Evolutionary conservation across 176 grass and related monocot species (phyloP).

Genomic region (Pontederia crassipes): DNA sequence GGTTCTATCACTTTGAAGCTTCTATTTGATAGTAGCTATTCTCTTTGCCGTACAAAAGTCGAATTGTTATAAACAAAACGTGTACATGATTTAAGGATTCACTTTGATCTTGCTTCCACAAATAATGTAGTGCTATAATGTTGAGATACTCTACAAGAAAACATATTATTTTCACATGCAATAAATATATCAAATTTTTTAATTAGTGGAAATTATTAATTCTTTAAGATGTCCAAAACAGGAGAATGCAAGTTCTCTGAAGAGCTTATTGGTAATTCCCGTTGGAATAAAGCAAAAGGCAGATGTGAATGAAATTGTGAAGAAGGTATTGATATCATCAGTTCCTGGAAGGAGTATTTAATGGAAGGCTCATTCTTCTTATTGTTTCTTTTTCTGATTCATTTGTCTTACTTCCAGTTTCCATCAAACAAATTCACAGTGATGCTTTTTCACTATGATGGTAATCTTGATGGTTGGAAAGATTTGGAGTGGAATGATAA

Average conservation of each 20-base stretch:
- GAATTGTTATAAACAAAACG: no score
- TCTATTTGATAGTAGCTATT: no score
- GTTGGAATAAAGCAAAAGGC: constrained; percentile 2
- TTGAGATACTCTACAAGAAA: background rate
- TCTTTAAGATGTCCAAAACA: background rate
- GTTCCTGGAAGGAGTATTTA: no score
- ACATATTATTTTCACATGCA: background rate
- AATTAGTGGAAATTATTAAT: background rate
- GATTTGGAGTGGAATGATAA: background rate
- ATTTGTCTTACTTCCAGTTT: background rate
- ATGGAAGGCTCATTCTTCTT: background rate
- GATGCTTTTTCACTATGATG: background rate
- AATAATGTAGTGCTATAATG: no score
- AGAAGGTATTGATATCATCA: background rate
- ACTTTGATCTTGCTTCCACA: no score
- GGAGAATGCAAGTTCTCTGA: background rate
- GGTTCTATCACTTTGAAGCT: no score
- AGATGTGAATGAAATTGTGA: constrained; percentile 8
- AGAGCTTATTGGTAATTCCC: background rate
- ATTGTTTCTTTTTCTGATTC: background rate
- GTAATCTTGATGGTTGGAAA: background rate
- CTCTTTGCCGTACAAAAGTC: no score
- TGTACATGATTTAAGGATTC: no score
- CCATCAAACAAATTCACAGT: background rate
- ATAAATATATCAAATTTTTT: background rate